These are phyloP conservation scores for Lecanosticta acicola DNA, from an alignment of 2,329 filamentous ascomycete species.

Conservation along the genomic window DNA sequence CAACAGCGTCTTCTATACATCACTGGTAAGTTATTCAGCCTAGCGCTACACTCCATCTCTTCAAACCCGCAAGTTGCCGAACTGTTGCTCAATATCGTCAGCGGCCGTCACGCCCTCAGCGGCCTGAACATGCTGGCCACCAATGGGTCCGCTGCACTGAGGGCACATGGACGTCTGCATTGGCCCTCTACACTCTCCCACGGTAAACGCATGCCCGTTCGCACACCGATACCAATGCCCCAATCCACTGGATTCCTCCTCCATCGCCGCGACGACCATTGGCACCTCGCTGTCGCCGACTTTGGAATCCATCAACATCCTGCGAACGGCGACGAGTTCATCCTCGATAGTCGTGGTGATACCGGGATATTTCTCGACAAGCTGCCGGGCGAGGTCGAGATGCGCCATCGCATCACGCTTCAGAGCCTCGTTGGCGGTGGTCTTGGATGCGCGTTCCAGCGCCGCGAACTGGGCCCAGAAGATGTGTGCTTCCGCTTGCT, in stretches of 20 bases:
- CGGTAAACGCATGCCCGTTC: conserved; percentile 47
- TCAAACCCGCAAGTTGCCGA: not conserved
- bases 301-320: conserved; percentile 48
- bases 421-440: conserved; percentile 7
- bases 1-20: no score
- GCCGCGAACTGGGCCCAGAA: conserved; percentile 47
- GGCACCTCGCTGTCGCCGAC: conserved; percentile 46
- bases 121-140: conserved; percentile 49
- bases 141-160: conserved; percentile 55
- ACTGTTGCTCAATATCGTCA: conserved; percentile 41
- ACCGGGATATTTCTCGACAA: conserved; percentile 22
- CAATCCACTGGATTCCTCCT: conserved; percentile 37
- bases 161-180: conserved; percentile 59
- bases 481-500: conserved; percentile 49
- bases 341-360: conserved; percentile 34
- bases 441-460: conserved; percentile 33
- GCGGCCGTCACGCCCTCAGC: conserved; percentile 50
- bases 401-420: conserved; percentile 20
- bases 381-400: conserved; percentile 23
- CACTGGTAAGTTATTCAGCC: no score
- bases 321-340: conserved; percentile 42
- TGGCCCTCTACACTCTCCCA: conserved; percentile 47
- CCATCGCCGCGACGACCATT: conserved; percentile 46
- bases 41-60: not conserved
- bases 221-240: conserved; percentile 59